Base-by-base conservation (phyloP, 2,329 filamentous ascomycete species). In the Stromatinia cepivora region DNA sequence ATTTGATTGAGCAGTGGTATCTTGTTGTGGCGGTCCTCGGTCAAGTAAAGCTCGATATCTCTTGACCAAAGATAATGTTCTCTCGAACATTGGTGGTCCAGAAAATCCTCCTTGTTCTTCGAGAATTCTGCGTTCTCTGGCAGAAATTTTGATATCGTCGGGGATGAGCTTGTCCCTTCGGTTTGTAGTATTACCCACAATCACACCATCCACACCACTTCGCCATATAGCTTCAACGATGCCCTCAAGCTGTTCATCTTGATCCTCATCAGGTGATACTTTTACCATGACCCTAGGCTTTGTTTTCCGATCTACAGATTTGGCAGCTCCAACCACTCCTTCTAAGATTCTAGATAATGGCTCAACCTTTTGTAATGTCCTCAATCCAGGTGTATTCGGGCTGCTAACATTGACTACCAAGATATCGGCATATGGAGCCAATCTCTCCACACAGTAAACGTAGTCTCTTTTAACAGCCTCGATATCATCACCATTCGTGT, bases 351-450 rank as follows among this genome's bases (percentile, higher is more conserved):
- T 84, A 2, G 93, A 94, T 69, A 99, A 82, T 0, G 94, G 94
- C 73, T 91, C 93, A 0, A 90, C 87, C 3, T 92, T 91, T 81
- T 99, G 95, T 50, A 99, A 83, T 69, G 93, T 91, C 34, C 95
- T 88, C 62, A 98, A 85, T 0, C 95, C 94, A 0, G 94, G 94
- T 0, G 94, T 98, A 81, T 99, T 99, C 34, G 95, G 95, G 75
- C 92, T 96, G 77, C 93, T 97, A 63, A 99, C 95, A 76, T 99
- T 99, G 77, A 99, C 95, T 10, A 98, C 94, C n/a, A 99, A 82
- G 48, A 99, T 91, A 77, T 99, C 95, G 15, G 95, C 93, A 78
- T 97, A 99, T 64, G 86, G 90, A 5, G 91, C 95, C 50, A 99
- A 83, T 58, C 89, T 86, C 67, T 91, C 84, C 4, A 97, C 94